phyloP scores from a whole-genome alignment of 805 yeast species.

The Suhomyces canberraensis region DNA sequence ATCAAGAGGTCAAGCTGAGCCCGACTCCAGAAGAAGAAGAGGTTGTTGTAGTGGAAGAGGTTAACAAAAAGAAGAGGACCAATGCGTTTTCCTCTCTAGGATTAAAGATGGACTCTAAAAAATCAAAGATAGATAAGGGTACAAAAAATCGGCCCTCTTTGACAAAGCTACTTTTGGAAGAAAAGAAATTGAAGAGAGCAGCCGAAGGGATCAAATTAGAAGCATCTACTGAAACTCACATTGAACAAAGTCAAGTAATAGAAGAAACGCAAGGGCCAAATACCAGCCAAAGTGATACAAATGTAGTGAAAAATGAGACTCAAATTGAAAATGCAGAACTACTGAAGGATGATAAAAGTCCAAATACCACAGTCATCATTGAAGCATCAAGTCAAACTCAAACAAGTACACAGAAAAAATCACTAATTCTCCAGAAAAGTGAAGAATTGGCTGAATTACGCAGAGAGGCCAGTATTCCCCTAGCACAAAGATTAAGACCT shows the following conservation, averaged over 20 bases:
- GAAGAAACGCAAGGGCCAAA: background rate
- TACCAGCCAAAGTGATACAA: conserved; percentile 4
- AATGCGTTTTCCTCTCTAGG: conserved; percentile 36
- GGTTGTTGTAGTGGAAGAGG: conserved; percentile 6
- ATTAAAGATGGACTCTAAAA: conserved; percentile 26
- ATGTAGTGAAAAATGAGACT: background rate
- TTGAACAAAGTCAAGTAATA: background rate
- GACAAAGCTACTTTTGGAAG: conserved; percentile 34
- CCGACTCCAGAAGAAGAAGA: conserved; percentile 4
- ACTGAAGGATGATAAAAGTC: background rate
- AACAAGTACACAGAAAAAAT: background rate
- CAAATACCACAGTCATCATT: background rate
- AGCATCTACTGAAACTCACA: background rate
- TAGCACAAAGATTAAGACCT: conserved; percentile 42
- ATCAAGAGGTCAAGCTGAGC: conserved; percentile 13
- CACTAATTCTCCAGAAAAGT: conserved; percentile 1
- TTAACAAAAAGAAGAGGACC: conserved; percentile 7
- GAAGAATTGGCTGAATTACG: conserved; percentile 12
- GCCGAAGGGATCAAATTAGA: background rate
- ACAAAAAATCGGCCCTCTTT: conserved; percentile 29
- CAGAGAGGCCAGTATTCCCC: conserved; percentile 25
- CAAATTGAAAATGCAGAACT: background rate
- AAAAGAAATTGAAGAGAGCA: conserved; percentile 20
- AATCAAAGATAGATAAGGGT: conserved; percentile 14
- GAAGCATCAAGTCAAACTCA: background rate